phyloP scores from a whole-genome alignment of 495 filamentous ascomycete genomes.

The Rusavskia elegans region DNA sequence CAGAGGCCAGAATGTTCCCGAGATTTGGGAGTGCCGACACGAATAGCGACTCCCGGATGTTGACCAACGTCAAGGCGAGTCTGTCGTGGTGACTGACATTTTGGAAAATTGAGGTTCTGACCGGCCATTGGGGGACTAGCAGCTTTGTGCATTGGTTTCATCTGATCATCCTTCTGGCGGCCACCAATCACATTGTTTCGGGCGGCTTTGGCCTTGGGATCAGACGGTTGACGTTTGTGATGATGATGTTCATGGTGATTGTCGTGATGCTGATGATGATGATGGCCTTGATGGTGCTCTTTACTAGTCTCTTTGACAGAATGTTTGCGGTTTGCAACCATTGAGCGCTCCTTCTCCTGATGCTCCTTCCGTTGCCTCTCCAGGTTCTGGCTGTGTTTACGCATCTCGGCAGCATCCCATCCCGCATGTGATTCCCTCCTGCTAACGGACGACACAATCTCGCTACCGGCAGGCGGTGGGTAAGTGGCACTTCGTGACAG shows the following conservation, averaged over 20 bases:
- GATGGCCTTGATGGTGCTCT: background rate
- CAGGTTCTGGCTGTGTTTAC: constrained; percentile 30
- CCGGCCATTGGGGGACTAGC: constrained; percentile 75
- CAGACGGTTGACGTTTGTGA: background rate
- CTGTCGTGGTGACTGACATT: constrained; percentile 61
- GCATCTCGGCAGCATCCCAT: constrained; percentile 36
- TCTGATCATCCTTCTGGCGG: constrained; percentile 27
- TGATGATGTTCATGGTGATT: constrained; percentile 5
- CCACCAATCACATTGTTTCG: constrained; percentile 22
- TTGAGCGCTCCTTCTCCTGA: constrained; percentile 8
- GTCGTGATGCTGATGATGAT: background rate
- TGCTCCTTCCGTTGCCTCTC: constrained; percentile 18
- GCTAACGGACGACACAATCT: constrained; percentile 28
- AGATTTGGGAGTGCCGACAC: constrained; percentile 4
- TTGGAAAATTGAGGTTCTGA: constrained; percentile 53
- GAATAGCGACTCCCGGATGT: constrained; percentile 30
- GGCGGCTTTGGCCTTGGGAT: background rate
- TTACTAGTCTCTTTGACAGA: constrained; percentile 13
- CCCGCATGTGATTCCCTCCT: constrained; percentile 33
- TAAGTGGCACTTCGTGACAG: constrained; percentile 8
- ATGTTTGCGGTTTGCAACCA: constrained; percentile 4
- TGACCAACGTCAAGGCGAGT: constrained; percentile 58
- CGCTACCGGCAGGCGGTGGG: constrained; percentile 20
- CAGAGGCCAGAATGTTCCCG: constrained; percentile 24
- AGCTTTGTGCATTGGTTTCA: constrained; percentile 32